A percentile compares a stretch with the other conserved stretches of the same genome.
These are phyloP conservation scores for Nematodospora valgi DNA, from an alignment of 805 yeast species.

Conservation along the genomic window DNA sequence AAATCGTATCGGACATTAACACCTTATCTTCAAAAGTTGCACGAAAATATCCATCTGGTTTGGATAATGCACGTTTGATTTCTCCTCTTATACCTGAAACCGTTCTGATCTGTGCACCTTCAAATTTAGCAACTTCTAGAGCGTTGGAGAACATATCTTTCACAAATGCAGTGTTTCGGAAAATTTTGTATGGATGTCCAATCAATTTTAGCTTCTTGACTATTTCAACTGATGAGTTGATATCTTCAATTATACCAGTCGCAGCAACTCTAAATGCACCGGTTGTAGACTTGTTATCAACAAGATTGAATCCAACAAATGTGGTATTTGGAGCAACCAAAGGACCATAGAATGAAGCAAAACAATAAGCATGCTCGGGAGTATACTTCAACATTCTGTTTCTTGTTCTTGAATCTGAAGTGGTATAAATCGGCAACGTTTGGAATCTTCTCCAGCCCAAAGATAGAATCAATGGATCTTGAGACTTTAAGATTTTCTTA, in stretches of 20 bases:
- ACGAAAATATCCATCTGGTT: conserved; percentile 93
- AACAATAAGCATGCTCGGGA: conserved; percentile 96
- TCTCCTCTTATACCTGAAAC: conserved; percentile 98
- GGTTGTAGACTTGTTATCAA: conserved; percentile 78
- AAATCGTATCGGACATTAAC: conserved; percentile 82
- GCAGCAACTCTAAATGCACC: conserved; percentile 94
- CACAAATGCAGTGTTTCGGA: conserved; percentile 94
- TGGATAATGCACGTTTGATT: conserved; percentile 88
- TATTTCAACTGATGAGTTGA: conserved; percentile 85
- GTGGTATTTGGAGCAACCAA: conserved; percentile 96
- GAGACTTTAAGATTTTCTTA: conserved; percentile 88
- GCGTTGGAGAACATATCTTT: conserved; percentile 94
- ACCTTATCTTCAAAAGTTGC: conserved; percentile 97
- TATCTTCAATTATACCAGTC: conserved; percentile 93
- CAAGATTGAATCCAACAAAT: conserved; percentile 90
- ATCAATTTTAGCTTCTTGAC: conserved; percentile 94
- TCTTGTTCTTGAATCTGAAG: conserved; percentile 96
- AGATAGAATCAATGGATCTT: conserved; percentile 90
- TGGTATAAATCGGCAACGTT: conserved; percentile 91
- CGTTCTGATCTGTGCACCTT: conserved; percentile 95
- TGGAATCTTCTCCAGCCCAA: conserved; percentile 99
- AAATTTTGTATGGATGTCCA: conserved; percentile 91
- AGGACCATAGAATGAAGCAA: conserved; percentile 95
- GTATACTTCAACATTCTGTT: conserved; percentile 97
- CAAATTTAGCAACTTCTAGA: conserved; percentile 94